Percentiles rank a stretch among this genome's conserved stretches.
phyloP scores from a whole-genome alignment of 345 rosid species.

The Eucalyptus virginea region DNA sequence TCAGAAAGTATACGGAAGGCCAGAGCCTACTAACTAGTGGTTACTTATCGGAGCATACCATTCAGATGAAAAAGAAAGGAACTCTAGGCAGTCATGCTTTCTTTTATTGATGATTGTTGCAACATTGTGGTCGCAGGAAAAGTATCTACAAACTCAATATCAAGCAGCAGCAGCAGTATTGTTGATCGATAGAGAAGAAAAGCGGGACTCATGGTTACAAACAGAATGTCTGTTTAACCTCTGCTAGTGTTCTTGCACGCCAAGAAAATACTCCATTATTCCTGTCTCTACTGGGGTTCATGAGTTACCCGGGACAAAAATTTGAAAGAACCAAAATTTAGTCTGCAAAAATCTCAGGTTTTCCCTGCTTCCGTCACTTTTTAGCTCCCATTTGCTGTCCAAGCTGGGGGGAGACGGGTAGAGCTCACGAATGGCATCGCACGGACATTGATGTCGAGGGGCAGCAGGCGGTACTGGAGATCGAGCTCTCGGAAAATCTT shows the following conservation, averaged over 20 bases:
- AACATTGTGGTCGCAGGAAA: background rate
- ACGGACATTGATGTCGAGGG: conserved; percentile 51
- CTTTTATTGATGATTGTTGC: background rate
- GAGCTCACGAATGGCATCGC: conserved; percentile 30
- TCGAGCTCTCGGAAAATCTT: conserved; percentile 64
- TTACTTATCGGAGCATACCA: background rate
- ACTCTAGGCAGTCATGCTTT: background rate
- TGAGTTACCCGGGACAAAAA: background rate
- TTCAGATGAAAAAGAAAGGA: background rate
- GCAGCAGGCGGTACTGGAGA: conserved; percentile 52
- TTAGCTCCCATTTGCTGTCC: background rate
- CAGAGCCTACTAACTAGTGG: background rate
- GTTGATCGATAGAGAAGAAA: background rate
- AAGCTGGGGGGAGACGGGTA: conserved; percentile 22
- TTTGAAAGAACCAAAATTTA: background rate
- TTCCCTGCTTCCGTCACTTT: background rate
- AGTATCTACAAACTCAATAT: background rate
- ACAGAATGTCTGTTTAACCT: background rate
- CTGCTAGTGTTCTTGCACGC: background rate
- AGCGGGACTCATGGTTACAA: background rate
- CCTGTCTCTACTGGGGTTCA: background rate
- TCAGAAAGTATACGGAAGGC: background rate
- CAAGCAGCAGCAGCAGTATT: background rate
- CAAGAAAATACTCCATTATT: background rate
- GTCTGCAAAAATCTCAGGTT: background rate